Base-by-base conservation (phyloP, 768 basidiomycete genomes). In the Psilocybe azurescens region DNA sequence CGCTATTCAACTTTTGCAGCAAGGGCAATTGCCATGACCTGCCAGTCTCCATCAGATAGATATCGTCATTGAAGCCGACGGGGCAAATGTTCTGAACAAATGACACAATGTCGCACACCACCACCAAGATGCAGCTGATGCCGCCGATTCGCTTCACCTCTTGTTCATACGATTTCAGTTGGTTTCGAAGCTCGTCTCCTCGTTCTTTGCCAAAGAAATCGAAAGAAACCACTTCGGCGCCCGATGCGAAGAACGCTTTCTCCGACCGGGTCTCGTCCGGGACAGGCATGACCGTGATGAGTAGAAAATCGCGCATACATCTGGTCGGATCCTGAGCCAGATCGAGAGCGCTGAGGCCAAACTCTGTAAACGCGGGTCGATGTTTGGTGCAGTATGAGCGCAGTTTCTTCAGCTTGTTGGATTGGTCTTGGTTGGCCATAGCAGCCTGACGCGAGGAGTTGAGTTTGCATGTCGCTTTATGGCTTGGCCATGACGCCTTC, bases 371-470 rank as follows among this genome's bases (percentile, higher is more conserved):
- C 3, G 52, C 16, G 6, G 52, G 52, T 18, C 52, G 52, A 32
- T 53, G 52, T 53, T 53, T 53, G 9, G 52, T 18, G n/a, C 52
- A 53, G 33, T 36, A 53, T n/a, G 33, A 13, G n/a, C 16, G 52
- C 7, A 53, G 33, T 2, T 38, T 33, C 4, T 36, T 20, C 32
- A 33, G n/a, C 11, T 6, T 7, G 32, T 38, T n/a, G 33, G 33
- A 14, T 53, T 36, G 30, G 6, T 6, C 32, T 18, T 36, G 5
- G 6, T 38, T 4, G 4, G 29, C 2, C 32, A 53, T 36, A 5
- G 24, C 13, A 16, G 5, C 50, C 16, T 10, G 11, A 4, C 2
- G 3, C 5, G 52, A 32, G 8, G 14, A n/a, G 20, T 53, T 53
- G n/a, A 53, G 32, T 7, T 14, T 33, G 52, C 52, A 53, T 33